Percentiles rank a stretch among this genome's conserved stretches.
Conservation (phyloP, 768 basidiomycete genomes). For the Termitomyces sp. region DNA sequence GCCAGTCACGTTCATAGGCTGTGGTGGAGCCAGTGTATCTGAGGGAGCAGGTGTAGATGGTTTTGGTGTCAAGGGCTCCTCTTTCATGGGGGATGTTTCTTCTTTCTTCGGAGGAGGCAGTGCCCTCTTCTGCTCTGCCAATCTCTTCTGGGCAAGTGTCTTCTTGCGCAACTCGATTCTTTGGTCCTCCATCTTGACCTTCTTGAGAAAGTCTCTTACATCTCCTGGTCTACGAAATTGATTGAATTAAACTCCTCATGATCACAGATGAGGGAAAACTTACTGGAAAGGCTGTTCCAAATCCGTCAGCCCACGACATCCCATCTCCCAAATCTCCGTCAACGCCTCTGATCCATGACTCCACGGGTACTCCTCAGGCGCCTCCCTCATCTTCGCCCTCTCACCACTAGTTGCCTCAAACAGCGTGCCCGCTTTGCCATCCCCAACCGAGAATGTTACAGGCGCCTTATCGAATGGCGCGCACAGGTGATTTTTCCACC, state of each 20-base stretch:
- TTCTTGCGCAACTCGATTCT: conserved; percentile 53
- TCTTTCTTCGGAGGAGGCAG: conserved; percentile 12
- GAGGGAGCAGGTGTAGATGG: conserved; percentile 13
- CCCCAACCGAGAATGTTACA: conserved; percentile 48
- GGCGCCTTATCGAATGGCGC: conserved; percentile 74
- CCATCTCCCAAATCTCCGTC: conserved; percentile 84
- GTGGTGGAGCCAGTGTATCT: conserved; percentile 21
- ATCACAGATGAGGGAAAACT: conserved; percentile 17
- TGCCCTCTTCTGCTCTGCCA: conserved; percentile 21
- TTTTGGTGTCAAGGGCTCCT: conserved; percentile 7
- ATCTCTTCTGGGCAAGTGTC: conserved; percentile 23
- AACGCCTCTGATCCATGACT: conserved; percentile 63
- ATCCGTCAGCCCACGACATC: conserved; percentile 61
- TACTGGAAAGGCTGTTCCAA: conserved; percentile 67
- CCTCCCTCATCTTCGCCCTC: conserved; percentile 52
- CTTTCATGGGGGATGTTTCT: conserved; percentile 11
- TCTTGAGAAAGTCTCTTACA: conserved; percentile 70
- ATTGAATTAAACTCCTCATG: background rate
- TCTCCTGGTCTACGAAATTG: conserved; percentile 53
- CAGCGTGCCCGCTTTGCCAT: conserved; percentile 43
- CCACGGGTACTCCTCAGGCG: conserved; percentile 61
- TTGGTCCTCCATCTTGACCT: conserved; percentile 63
- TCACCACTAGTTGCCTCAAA: conserved; percentile 56
- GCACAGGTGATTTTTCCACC: conserved; percentile 85
- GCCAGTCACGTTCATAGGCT: conserved; percentile 26